phyloP scores from a whole-genome alignment of 208 protist genomes.

The Trichomonas vaginalis region DNA sequence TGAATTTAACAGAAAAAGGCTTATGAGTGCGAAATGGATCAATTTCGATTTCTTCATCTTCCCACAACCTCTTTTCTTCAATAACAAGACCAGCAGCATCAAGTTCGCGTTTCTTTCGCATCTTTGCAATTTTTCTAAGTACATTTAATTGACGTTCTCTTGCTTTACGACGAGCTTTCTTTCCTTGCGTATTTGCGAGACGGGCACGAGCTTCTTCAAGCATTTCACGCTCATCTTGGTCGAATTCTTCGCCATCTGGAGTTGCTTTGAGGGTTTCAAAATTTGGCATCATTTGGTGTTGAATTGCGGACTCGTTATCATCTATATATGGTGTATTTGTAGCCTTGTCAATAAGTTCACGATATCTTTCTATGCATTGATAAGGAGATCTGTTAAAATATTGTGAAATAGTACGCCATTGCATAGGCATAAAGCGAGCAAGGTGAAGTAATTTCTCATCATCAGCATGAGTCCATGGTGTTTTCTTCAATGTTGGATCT shows the following conservation, averaged over 20 bases:
- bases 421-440: constrained; percentile 81
- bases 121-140: constrained; percentile 71
- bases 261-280: constrained; percentile 81
- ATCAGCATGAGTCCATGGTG: constrained; percentile 92
- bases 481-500: constrained; percentile 94
- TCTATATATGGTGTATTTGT: constrained; percentile 19
- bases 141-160: constrained; percentile 90
- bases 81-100: constrained; percentile 71
- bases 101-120: constrained; percentile 80
- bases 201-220: constrained; percentile 88
- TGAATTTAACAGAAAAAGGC: neutral
- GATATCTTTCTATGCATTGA: constrained; percentile 95
- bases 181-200: constrained; percentile 61
- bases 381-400: constrained; percentile 80
- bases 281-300: constrained; percentile 74
- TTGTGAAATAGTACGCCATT: constrained; percentile 91
- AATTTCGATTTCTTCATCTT: neutral
- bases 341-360: constrained; percentile 71
- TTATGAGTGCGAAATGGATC: neutral
- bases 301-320: neutral
- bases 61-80: neutral
- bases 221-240: constrained; percentile 86
- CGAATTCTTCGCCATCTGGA: constrained; percentile 85
- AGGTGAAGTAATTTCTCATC: constrained; percentile 96
- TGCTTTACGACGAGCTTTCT: constrained; percentile 74